Percentiles rank a stretch among this genome's conserved stretches.
Evolutionary conservation across 2,329 filamentous ascomycete genomes (phyloP).

Genomic region (Fusarium pseudoanthophilum): DNA sequence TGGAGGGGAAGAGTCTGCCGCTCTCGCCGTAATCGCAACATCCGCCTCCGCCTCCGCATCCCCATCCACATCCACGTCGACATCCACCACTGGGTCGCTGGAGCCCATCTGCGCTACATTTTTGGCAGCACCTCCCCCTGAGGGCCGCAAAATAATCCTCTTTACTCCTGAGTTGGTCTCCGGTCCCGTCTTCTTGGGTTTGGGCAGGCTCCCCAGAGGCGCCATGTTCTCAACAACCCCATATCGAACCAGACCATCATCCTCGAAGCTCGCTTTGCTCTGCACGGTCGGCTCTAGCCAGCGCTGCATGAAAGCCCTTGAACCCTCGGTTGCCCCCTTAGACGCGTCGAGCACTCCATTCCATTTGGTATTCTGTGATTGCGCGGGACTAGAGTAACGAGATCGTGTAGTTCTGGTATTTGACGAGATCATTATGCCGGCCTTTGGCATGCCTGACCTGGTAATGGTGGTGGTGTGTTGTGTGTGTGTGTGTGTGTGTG

Average conservation of each 20-base stretch:
- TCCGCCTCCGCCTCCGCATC: constrained; percentile 40
- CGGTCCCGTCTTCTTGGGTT: constrained; percentile 56
- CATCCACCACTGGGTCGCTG: constrained; percentile 40
- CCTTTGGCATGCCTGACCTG: constrained; percentile 14
- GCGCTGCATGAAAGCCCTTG: constrained; percentile 63
- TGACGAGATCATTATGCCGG: constrained; percentile 52
- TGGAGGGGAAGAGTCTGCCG: constrained; percentile 38
- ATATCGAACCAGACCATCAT: constrained; percentile 76
- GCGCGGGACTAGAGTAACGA: constrained; percentile 66
- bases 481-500: background rate
- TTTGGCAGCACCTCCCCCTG: constrained; percentile 46
- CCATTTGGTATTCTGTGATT: constrained; percentile 45
- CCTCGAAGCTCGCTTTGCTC: constrained; percentile 78
- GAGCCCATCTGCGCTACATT: constrained; percentile 37
- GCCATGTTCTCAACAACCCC: constrained; percentile 88
- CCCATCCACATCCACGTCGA: constrained; percentile 9
- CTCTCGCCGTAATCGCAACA: constrained; percentile 32
- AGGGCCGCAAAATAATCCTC: constrained; percentile 60
- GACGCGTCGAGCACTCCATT: constrained; percentile 52
- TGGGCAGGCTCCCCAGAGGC: constrained; percentile 79
- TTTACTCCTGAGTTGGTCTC: constrained; percentile 49
- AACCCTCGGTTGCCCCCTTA: constrained; percentile 50
- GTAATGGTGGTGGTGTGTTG: constrained; percentile 24
- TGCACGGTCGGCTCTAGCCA: constrained; percentile 70
- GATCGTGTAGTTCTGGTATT: constrained; percentile 64